Evolutionary conservation across 75 land plant species (phyloP).

Genomic region (Selaginella moellendorffii): DNA sequence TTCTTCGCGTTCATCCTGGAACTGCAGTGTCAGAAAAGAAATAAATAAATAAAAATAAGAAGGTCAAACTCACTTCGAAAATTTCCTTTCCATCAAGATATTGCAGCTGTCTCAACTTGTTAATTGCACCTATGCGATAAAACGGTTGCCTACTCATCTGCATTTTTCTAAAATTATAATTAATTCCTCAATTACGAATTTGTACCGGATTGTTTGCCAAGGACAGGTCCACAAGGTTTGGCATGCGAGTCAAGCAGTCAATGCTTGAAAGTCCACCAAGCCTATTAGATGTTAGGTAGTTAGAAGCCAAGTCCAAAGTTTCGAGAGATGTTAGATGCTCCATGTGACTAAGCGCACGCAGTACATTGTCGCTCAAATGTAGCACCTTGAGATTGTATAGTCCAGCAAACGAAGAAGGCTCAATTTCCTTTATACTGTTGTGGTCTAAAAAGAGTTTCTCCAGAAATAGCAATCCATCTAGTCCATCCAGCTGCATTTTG

Average conservation of each 20-base stretch:
- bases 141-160: slow-evolving; percentile 28
- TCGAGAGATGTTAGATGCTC: slow-evolving; percentile 16
- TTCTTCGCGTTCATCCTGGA: slow-evolving; percentile 29
- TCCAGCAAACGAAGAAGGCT: slow-evolving; percentile 18
- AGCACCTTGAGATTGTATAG: slow-evolving; percentile 17
- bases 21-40: not conserved
- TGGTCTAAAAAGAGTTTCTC: slow-evolving; percentile 25
- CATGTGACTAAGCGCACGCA: slow-evolving; percentile 14
- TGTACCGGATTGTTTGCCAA: slow-evolving; percentile 30
- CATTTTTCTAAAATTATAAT: not conserved
- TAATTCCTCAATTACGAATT: not conserved
- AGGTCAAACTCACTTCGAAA: slow-evolving; percentile 13
- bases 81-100: slow-evolving; percentile 22
- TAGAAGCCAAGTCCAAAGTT: slow-evolving; percentile 23
- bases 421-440: slow-evolving; percentile 29
- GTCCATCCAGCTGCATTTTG: slow-evolving; percentile 33
- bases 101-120: slow-evolving; percentile 16
- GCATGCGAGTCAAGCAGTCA: slow-evolving; percentile 18
- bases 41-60: not conserved
- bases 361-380: slow-evolving; percentile 26
- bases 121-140: slow-evolving; percentile 23
- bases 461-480: slow-evolving; percentile 17
- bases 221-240: slow-evolving; percentile 16
- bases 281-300: slow-evolving; percentile 22
- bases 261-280: slow-evolving; percentile 28